A percentile compares a stretch with the other conserved stretches of the same genome.
Conservation (phyloP, 139 green algal genomes). For the Volvox africanus region DNA sequence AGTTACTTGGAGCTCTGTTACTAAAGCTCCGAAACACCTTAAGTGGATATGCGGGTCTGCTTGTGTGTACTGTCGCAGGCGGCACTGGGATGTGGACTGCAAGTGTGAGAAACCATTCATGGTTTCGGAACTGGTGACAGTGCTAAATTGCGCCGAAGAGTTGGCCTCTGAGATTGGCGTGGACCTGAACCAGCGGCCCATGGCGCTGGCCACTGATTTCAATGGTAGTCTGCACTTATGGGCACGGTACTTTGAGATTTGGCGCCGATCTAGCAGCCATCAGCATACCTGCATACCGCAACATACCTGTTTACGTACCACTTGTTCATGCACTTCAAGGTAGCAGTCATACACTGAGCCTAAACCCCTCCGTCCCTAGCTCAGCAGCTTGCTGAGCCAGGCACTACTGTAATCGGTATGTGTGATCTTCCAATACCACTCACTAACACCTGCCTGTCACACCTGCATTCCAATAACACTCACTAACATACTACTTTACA, state of each 20-base stretch:
- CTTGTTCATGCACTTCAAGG: neutral
- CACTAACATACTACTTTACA: too few species aligned
- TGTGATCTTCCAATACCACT: neutral
- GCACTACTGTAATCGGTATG: too few species aligned
- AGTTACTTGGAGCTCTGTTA: too few species aligned
- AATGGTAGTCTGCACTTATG: neutral
- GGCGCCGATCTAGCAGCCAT: too few species aligned
- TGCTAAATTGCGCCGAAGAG: neutral
- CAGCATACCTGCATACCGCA: too few species aligned
- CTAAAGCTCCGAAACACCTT: too few species aligned
- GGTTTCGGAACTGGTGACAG: neutral
- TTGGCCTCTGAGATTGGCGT: neutral
- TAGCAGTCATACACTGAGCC: neutral
- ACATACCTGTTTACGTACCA: too few species aligned
- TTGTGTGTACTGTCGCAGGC: constrained; percentile 7
- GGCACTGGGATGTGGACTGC: neutral
- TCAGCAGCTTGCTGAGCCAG: neutral
- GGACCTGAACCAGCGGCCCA: neutral
- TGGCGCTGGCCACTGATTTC: neutral
- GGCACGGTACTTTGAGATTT: too few species aligned
- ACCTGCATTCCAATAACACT: neutral
- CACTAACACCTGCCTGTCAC: neutral
- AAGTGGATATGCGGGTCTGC: too few species aligned
- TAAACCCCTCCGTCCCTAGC: neutral
- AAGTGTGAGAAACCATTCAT: neutral